Conservation (phyloP, 2,329 filamentous ascomycete species). For the Drechslerella coelobrocha region DNA sequence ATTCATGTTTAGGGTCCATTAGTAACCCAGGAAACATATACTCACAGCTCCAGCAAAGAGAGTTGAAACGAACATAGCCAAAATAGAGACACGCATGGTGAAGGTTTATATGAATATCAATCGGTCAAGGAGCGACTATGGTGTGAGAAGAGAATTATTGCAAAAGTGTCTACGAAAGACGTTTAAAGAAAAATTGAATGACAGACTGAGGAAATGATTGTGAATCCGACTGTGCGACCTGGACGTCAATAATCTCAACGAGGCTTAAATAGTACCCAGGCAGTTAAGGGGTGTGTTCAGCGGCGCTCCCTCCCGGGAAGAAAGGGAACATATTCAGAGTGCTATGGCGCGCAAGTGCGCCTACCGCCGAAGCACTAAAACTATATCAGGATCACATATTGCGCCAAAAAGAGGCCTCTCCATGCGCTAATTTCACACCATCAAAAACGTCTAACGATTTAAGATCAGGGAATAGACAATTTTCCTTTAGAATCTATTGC, state of each 20-base stretch:
- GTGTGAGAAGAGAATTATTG: neutral
- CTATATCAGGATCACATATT: no score
- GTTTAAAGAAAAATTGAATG: slow-evolving; percentile 1
- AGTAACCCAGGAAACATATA: no score
- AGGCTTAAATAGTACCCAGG: slow-evolving; percentile 35
- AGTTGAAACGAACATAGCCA: slow-evolving; percentile 13
- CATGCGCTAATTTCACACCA: no score
- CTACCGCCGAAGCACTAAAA: no score
- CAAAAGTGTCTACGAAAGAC: neutral
- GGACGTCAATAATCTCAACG: slow-evolving; percentile 24
- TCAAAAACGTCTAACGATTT: no score
- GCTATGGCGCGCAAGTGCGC: no score
- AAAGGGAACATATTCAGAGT: neutral
- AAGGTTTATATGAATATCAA: neutral
- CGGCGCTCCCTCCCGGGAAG: slow-evolving; percentile 11
- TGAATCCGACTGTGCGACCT: slow-evolving; percentile 16
- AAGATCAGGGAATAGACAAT: no score
- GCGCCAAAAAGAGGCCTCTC: no score
- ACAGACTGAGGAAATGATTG: slow-evolving; percentile 11
- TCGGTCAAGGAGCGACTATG: neutral
- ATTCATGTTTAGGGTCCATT: neutral
- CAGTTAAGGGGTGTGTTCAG: slow-evolving; percentile 12
- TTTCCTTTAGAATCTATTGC: no score
- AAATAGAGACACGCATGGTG: slow-evolving; percentile 18
- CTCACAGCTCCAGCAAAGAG: slow-evolving; percentile 17